Conservation (phyloP, 257 asterid genomes). For the Solanum piurae region DNA sequence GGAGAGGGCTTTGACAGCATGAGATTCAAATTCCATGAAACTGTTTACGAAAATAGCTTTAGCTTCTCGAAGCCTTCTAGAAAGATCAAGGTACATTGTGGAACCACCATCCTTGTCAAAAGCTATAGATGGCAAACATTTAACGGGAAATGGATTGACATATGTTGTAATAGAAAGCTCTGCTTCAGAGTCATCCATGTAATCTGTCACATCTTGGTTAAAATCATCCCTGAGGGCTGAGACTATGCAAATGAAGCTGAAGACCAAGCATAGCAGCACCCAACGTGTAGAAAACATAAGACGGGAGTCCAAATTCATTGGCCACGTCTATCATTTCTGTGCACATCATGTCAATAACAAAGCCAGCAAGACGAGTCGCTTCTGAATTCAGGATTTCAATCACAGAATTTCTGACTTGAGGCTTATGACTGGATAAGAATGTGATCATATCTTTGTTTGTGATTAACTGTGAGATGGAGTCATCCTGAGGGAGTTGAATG, state of each 20-base stretch:
- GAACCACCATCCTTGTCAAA: background rate
- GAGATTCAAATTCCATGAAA: constrained; percentile 30
- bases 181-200: background rate
- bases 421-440: background rate
- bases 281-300: constrained; percentile 10
- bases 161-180: background rate
- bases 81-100: background rate
- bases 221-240: background rate
- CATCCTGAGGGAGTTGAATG: background rate
- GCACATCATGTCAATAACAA: constrained; percentile 7
- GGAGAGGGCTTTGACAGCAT: constrained; percentile 9
- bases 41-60: constrained; percentile 20
- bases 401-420: background rate
- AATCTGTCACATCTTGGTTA: background rate
- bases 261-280: constrained; percentile 14
- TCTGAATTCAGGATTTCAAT: background rate
- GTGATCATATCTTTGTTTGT: background rate
- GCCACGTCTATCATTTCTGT: constrained; percentile 7
- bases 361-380: background rate
- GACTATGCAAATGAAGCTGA: constrained; percentile 3
- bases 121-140: constrained; percentile 6
- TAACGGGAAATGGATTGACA: constrained; percentile 9
- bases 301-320: background rate
- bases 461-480: background rate
- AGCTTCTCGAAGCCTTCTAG: background rate